Conservation (phyloP, 78 protist genomes). For the Creolimax fragrantissima region DNA sequence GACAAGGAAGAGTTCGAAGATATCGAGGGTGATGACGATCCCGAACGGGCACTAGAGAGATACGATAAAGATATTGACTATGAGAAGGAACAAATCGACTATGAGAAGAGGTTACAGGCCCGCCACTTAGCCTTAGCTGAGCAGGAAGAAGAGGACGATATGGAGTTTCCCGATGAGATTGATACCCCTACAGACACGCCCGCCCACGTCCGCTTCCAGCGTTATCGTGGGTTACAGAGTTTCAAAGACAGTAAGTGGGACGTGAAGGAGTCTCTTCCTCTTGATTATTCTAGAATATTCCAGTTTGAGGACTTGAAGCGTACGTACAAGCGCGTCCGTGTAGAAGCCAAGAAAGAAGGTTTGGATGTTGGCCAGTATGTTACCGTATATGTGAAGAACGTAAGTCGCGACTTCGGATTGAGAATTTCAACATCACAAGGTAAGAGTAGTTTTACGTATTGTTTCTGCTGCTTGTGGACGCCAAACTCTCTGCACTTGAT, state of each 20-base stretch:
- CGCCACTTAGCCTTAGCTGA: neutral
- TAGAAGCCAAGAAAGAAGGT: neutral
- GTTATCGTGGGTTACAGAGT: constrained; percentile 71
- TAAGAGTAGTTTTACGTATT: too few species aligned
- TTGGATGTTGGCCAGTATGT: constrained; percentile 46
- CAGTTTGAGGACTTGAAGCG: constrained; percentile 66
- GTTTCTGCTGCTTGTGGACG: too few species aligned
- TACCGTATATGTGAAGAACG: constrained; percentile 4
- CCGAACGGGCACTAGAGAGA: neutral
- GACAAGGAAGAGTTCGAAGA: neutral
- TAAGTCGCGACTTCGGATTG: neutral
- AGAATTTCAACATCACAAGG: too few species aligned
- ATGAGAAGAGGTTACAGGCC: neutral
- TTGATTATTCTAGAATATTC: constrained; percentile 84
- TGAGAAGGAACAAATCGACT: neutral
- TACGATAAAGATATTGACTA: constrained; percentile 21
- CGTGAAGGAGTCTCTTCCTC: constrained; percentile 86
- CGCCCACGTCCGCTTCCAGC: constrained; percentile 70
- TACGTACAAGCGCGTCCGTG: constrained; percentile 22
- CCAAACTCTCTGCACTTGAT: too few species aligned
- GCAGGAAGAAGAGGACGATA: constrained; percentile 34
- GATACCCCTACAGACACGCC: constrained; percentile 74
- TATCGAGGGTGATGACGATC: neutral
- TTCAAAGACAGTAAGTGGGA: constrained; percentile 88
- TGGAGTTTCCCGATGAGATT: constrained; percentile 79